Evolutionary conservation across 192 early-diverging fungal species (phyloP), one percentile per base, ranked within the genome.

Genomic region (Linnemannia schmuckeri): DNA sequence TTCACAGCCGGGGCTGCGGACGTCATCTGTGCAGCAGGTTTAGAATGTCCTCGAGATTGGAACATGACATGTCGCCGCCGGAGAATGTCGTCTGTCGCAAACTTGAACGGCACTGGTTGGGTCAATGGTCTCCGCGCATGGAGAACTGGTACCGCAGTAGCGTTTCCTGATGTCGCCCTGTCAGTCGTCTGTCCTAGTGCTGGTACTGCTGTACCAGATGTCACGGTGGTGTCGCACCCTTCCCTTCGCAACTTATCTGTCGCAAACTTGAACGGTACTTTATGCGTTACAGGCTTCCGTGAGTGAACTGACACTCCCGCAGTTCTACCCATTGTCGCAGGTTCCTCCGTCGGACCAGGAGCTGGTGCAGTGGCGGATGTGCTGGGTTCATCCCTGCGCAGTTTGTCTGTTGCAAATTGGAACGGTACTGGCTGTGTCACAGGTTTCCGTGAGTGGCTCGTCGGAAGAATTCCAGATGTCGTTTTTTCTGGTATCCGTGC

Each of bases 21-120:
- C 3, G 55, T 33, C 24, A 33, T 3, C 1, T 15, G 4, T 20
- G 76, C 20, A 8, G 52, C 44, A 24, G 42, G 10, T 30, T 44
- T n/a, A 9, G 72, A 30, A 8, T 54, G 22, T 27, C 37, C 49
- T 70, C 66, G 22, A 10, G 80, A 42, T 52, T 81, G 73, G 42
- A 81, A 81, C 80, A 81, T 81, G 24, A 44, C 49, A 40, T 41
- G 80, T 13, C 80, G 80, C 38, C 52, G 63, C 38, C 82, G 74
- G 49, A 85, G 72, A 4, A 85, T 24, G 3, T 79, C 73, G 27
- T 85, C 78, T 41, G 77, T 79, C 30, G 83, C 77, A 72, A 85
- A 85, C 52, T 75, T 79, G 47, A 76, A 79, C 7, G 78, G 83
- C 12, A 76, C 38, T 6, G 83, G 77, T 22, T 72, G 70, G 5